Base-by-base conservation (phyloP, 345 rosid genomes). In the Gossypium longicalyx region DNA sequence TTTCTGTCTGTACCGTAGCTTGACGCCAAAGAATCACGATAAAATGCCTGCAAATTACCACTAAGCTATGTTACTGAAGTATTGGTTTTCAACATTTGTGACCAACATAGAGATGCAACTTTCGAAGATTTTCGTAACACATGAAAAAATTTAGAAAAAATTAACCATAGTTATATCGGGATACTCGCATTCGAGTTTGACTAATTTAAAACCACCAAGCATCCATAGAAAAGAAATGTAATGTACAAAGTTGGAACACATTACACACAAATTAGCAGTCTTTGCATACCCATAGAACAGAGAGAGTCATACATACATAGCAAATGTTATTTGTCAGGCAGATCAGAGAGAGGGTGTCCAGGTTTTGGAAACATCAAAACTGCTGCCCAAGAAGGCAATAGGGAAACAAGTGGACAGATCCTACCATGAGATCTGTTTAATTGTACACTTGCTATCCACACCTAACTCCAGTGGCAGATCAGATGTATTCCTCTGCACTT, bases 381-480 rank as follows among this genome's bases (percentile, higher is more conserved):
- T 52, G 11, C 47, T 29, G 17, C 47, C 25, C 1, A 15, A 10
- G 23, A 25, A 70, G 22, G 73, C 44, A 11, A 17, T 2, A 53
- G 61, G 61, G 12, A 59, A 43, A 48, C 48, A 44, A 61, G 67
- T 58, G 67, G 20, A 44, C 38, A 22, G 20, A 11, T 34, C 73
- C 61, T 19, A 58, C 60, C 67, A 44, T 3, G 38, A 23, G 71
- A 78, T 34, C 77, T 25, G 45, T 10, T 70, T 61, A 34, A 57
- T 71, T 70, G 76, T 11, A 22, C 75, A 47, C 47, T 41, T n/a
- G 45, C 56, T 62, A 56, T 7, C 70, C 64, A 3, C 53, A 49
- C 5, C 49, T 34, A 12, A 57, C 29, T 62, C 76, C 59, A 67
- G 67, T 60, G 67, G 70, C 75, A 76, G 47, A 41, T 48, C 45